Percentiles rank a stretch among this genome's conserved stretches.
phyloP scores from a whole-genome alignment of 2,329 filamentous ascomycete species.

The Zarea fungicola region DNA sequence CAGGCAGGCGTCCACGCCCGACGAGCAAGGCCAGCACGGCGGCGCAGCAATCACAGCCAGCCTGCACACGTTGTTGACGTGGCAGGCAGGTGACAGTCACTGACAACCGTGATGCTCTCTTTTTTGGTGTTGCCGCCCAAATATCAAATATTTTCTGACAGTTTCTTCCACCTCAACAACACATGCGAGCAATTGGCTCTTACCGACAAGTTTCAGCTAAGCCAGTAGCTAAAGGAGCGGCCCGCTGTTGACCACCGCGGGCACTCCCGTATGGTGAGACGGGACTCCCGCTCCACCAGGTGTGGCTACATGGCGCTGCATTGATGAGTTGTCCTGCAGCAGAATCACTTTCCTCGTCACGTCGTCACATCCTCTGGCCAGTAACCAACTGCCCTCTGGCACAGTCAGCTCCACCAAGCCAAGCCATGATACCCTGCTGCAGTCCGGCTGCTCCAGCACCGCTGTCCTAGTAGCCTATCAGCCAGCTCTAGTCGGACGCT shows the following conservation, averaged over 20 bases:
- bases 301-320: conserved; percentile 13
- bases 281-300: conserved; percentile 1
- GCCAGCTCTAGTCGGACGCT: neutral
- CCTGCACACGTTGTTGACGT: too few relatives aligned
- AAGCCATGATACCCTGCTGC: conserved; percentile 14
- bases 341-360: conserved; percentile 11
- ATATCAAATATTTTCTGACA: too few relatives aligned
- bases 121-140: too few relatives aligned
- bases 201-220: too few relatives aligned
- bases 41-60: too few relatives aligned
- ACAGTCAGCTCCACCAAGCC: conserved; percentile 7
- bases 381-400: neutral
- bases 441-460: conserved; percentile 1
- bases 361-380: conserved; percentile 3
- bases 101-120: too few relatives aligned
- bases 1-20: too few relatives aligned
- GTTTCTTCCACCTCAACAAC: too few relatives aligned
- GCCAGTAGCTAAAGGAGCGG: conserved; percentile 10
- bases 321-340: conserved; percentile 14
- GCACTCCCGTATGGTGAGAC: conserved; percentile 10
- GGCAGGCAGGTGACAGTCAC: too few relatives aligned
- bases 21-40: too few relatives aligned
- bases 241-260: conserved; percentile 11
- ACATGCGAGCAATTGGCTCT: too few relatives aligned
- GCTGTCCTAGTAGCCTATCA: conserved; percentile 5